Base-by-base conservation (phyloP, 2,329 filamentous ascomycete species). In the Colletotrichum phormii region DNA sequence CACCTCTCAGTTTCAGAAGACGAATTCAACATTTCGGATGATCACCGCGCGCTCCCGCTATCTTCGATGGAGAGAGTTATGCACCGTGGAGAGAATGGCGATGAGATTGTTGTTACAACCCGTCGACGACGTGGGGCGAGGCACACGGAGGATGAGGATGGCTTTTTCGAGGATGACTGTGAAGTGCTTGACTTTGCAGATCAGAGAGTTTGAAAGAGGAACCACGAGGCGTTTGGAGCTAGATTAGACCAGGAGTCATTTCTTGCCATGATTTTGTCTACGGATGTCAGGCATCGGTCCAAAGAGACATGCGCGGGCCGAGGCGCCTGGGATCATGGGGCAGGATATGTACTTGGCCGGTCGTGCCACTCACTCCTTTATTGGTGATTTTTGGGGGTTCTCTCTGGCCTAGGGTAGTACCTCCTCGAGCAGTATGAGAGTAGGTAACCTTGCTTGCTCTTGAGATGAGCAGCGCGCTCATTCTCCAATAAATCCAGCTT, bases 141-240 rank as follows among this genome's bases (percentile, higher is more conserved):
- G 64, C 80, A 83, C 49, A 81, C 83, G 18, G 84, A 85, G 35
- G 91, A 91, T 57, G 93, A 94, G 70, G 91, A 92, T 67, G 93
- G 93, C 2, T 97, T 97, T 82, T 97, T 97, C 78, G 95, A 98
- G 82, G 94, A 98, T 80, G 95, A 97, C 79, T 97, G 94, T 77
- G 95, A 97, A 81, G 93, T 98, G 70, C 88, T 97, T 75, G 95
- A 97, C 83, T 97, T 97, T 88, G 94, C 95, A 29, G 90, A 91
- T 77, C 90, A 92, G 82, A 85, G 90, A 80, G 90, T 92, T 37
- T 92, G 80, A 87, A 72, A 42, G 73, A 73, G 72, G 72, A 75
- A 75, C 66, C 71, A 68, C 64, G 53, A 67, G 71, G 70, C 63
- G 71, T 70, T 62, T 55, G 65, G 72, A 65, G 53, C 71, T 62